Evolutionary conservation across 805 yeast species (phyloP).

Genomic region (Suhomyces sp.): DNA sequence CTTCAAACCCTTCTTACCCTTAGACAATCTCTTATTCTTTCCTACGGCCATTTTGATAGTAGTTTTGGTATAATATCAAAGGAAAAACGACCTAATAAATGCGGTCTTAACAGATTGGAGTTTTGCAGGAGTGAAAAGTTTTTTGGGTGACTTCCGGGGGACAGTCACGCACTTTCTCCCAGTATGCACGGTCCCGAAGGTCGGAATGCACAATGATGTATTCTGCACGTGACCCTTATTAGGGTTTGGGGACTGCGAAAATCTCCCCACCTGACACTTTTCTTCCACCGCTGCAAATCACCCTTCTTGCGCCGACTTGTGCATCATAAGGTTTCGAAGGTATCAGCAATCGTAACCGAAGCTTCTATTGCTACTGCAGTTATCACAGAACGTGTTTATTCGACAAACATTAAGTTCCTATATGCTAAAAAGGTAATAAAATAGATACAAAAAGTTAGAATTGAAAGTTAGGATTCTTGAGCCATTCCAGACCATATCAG

Average conservation of each 20-base stretch:
- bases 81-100: neutral
- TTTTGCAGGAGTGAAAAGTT: constrained; percentile 2
- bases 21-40: constrained; percentile 84
- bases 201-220: neutral
- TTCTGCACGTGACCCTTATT: neutral
- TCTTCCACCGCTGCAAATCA: neutral
- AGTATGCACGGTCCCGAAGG: neutral
- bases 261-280: neutral
- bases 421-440: constrained; percentile 22
- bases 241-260: constrained; percentile 4
- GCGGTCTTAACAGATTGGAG: neutral
- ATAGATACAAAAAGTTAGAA: constrained; percentile 12
- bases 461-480: constrained; percentile 21
- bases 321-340: no score
- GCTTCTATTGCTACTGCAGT: neutral
- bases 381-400: constrained; percentile 36
- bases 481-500: constrained; percentile 40
- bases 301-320: neutral
- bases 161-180: neutral
- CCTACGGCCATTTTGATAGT: constrained; percentile 37
- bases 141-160: neutral
- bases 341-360: no score
- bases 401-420: constrained; percentile 41
- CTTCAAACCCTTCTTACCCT: constrained; percentile 96
- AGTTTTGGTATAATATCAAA: neutral